Evolutionary conservation across 1,139 yeast species (phyloP).

Genomic region (Suhomyces kunorum): DNA sequence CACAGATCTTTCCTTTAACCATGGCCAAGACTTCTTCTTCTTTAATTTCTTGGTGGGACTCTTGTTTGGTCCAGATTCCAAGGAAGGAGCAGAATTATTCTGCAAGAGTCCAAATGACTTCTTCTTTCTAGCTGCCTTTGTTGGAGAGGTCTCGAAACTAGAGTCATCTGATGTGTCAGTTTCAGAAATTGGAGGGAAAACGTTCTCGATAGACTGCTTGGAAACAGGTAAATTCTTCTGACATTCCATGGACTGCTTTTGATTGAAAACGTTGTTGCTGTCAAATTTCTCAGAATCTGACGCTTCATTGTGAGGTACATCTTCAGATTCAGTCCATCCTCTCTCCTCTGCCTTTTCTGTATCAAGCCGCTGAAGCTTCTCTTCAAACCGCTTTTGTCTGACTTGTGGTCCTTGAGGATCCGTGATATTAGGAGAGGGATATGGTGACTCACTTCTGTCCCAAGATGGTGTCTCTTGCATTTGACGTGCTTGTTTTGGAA

Average conservation of each 20-base stretch:
- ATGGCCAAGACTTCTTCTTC: constrained; percentile 44
- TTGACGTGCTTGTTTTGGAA: not conserved
- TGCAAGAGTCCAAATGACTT: constrained; percentile 29
- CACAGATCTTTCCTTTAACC: constrained; percentile 41
- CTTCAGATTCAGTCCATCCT: not conserved
- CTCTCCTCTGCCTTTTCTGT: constrained; percentile 1
- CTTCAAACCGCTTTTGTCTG: constrained; percentile 1
- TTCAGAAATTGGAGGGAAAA: constrained; percentile 13
- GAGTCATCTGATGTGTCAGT: constrained; percentile 15
- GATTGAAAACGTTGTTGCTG: constrained; percentile 1
- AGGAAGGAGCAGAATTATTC: constrained; percentile 11
- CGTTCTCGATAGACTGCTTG: constrained; percentile 11
- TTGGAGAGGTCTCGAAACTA: constrained; percentile 22
- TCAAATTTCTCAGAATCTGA: not conserved
- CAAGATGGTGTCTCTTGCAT: no score
- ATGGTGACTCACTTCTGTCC: constrained; percentile 9
- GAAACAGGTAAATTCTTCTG: constrained; percentile 4
- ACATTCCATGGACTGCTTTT: constrained; percentile 6
- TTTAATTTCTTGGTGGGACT: constrained; percentile 26
- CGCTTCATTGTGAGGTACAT: not conserved
- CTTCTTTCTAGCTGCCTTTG: constrained; percentile 21
- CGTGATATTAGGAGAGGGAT: constrained; percentile 13
- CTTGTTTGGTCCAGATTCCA: constrained; percentile 10
- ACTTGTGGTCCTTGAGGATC: constrained; percentile 1
- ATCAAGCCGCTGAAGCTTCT: constrained; percentile 5